Conservation (phyloP, 139 green algal genomes). For the Microglena sp. region DNA sequence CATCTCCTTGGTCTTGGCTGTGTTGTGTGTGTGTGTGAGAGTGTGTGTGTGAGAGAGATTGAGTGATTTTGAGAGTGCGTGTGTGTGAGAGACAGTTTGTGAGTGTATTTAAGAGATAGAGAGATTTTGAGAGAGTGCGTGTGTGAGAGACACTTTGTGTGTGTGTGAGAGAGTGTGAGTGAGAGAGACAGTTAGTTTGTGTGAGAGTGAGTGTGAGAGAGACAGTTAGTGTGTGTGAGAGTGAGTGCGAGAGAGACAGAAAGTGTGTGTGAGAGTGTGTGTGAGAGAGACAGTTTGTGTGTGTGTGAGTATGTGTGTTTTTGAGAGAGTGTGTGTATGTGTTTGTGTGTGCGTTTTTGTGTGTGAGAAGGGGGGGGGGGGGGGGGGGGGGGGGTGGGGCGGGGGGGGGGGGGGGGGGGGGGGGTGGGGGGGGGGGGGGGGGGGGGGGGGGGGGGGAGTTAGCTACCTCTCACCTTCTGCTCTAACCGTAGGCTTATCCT, state of each 20-base stretch:
- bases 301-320: no score
- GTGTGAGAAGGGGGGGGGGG: no score
- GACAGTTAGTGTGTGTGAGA: background rate
- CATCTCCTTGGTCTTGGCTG: background rate
- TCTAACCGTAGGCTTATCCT: no score
- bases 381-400: no score
- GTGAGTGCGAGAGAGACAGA: background rate
- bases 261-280: no score
- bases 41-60: background rate
- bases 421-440: no score
- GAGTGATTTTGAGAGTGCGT: background rate
- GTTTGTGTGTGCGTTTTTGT: no score
- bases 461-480: no score
- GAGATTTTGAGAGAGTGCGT: background rate
- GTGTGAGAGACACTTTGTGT: background rate
- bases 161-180: background rate
- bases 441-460: no score
- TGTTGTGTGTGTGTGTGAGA: background rate
- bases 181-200: background rate
- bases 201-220: background rate
- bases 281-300: no score
- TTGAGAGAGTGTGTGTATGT: no score
- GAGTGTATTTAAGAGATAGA: background rate
- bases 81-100: background rate
- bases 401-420: no score